Base-by-base conservation (phyloP, 2,329 filamentous ascomycete species). In the Zasmidium angulare region DNA sequence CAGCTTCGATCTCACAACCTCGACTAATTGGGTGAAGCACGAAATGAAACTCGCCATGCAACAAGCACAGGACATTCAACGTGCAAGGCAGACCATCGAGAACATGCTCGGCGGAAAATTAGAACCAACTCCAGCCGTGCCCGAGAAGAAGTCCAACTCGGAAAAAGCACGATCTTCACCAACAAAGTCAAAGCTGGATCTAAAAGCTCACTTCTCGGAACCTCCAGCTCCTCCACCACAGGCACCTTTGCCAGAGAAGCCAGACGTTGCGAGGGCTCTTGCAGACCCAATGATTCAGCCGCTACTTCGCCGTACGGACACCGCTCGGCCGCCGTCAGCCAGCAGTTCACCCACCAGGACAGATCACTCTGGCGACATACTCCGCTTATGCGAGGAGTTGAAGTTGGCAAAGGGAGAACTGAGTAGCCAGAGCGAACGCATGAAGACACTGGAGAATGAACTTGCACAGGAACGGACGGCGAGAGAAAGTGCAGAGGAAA, bases 201-300 rank as follows among this genome's bases (percentile, higher is more conserved):
- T 87, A 46, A 93, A 95, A 69, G 85, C 90, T 3, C 85, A 92
- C 54, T 98, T 97, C 73, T 95, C 91, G 1, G 93, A 97, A 59
- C 93, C 93, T 53, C 93, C 93, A 2, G 93, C 93, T 21, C 93
- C 93, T 7, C 93, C 93, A 23, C 93, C 93, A 24, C 92, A 96
- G 67, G 93, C 96, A 68, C 93, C 93, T 14, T 80, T 98, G 4
- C 93, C 93, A 0, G 93, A 97, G 72, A 97, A 97, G 74, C 93
- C 93, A 0, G 91, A 96, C 74, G 85, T 83, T 17, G 80, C 75
- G 58, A 81, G 77, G 68, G 76, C 73, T 47, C 76, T 78, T 29
- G 76, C 76, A 0, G 78, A 79, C 56, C 72, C 78, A 19, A 72
- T 79, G 19, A 76, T 77, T 21, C 77, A 76, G 47, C 85, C 87